Evolutionary conservation across 495 filamentous ascomycete species (phyloP).

Genomic region (Annulohypoxylon maeteangense): DNA sequence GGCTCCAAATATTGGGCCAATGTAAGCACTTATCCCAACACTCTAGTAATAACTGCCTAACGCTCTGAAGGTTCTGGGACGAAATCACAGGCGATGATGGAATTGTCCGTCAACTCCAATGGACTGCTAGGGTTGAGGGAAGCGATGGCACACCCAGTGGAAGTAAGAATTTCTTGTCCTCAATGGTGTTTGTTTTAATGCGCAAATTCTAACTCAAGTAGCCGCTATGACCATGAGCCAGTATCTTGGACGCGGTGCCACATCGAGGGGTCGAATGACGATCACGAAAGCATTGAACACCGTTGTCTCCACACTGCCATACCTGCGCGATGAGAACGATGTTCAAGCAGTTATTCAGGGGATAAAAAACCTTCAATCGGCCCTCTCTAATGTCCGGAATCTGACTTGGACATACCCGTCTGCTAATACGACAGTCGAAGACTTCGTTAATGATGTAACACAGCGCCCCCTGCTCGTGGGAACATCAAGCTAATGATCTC

Average conservation of each 20-base stretch:
- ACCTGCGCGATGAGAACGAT: conserved; percentile 65
- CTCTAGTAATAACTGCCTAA: conserved; percentile 34
- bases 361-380: conserved; percentile 68
- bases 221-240: conserved; percentile 70
- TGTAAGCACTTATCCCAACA: conserved; percentile 49
- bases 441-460: conserved; percentile 58
- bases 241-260: conserved; percentile 72
- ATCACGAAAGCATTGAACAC: conserved; percentile 68
- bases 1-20: conserved; percentile 72
- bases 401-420: conserved; percentile 62
- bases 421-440: conserved; percentile 57
- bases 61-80: conserved; percentile 58
- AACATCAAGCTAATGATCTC: conserved; percentile 25
- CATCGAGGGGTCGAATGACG: conserved; percentile 69
- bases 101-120: conserved; percentile 72
- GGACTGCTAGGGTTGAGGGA: conserved; percentile 71
- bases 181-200: neutral
- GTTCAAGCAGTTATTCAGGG: conserved; percentile 60
- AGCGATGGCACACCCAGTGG: conserved; percentile 53
- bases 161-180: conserved; percentile 38
- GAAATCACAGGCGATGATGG: conserved; percentile 69
- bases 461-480: neutral
- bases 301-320: conserved; percentile 64
- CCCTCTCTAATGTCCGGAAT: conserved; percentile 60
- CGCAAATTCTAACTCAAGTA: conserved; percentile 35